Base-by-base conservation (phyloP, 2,329 filamentous ascomycete genomes). In the Fusarium austroafricanum region DNA sequence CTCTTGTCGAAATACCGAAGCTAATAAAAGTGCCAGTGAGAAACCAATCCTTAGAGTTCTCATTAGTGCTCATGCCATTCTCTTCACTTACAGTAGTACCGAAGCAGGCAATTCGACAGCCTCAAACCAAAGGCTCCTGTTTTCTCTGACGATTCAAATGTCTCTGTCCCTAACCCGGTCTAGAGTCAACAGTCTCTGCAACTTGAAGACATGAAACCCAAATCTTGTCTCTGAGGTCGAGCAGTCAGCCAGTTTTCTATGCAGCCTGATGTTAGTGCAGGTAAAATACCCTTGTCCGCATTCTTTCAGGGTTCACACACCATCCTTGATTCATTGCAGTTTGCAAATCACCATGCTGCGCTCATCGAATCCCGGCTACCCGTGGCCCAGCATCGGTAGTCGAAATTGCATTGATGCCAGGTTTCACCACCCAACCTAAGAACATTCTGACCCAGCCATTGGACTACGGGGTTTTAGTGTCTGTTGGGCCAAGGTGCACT, bases 261-360 rank as follows among this genome's bases (percentile, higher is more conserved):
- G 47, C 47, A 61, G 67, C 44, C 56, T 69, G 55, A 53, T 65
- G 46, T 57, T 65, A 66, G 55, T 72, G 67, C 65, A 65, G 57
- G 47, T 47, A 52, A 55, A n/a, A 37, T 60, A 71, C 46, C 72
- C 67, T 72, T 70, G 67, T 56, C 68, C 55, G 52, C 62, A 61
- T 65, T 47, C 57, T 54, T 56, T 68, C 62, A 58, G 47, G 61
- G 71, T 71, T 74, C 62, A 42, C 64, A 65, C 70, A 71, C 64
- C 52, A 49, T 52, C 49, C 26, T 44, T 44, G 18, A 52, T 44
- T 29, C n/a, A 51, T 43, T 52, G 49, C 18, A 43, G 37, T 52
- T 52, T 31, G 37, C 26, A 52, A 44, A 15, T 44, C 49, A 38
- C 26, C n/a, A 20, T 20, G 38, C 21, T 31, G 20, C 18, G 20